Base-by-base conservation (phyloP, 2,329 filamentous ascomycete genomes). In the Aspergillus latus region DNA sequence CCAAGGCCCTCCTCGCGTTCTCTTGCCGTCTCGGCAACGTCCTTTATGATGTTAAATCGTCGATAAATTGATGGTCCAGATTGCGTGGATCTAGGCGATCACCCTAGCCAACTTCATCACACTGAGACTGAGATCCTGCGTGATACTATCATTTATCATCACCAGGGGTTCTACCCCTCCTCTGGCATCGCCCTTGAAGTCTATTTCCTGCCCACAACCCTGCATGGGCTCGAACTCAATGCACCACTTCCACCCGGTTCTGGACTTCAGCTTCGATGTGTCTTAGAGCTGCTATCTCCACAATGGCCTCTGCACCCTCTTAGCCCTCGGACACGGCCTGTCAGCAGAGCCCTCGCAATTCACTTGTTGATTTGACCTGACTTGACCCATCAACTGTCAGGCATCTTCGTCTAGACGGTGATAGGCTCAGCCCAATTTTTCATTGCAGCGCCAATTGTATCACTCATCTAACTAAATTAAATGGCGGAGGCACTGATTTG, bases 11-110 rank as follows among this genome's bases (percentile, higher is more conserved):
- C 36, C 48, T 40, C 26, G 39, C 29, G 30, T 45, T 44, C 30
- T 44, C 13, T 52, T 45, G 32, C 49, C 30, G 49, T 28, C 49
- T 45, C 42, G 40, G 49, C 42, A 45, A 37, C 30, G 40, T 32
- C 29, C 40, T 29, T n/a, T 36, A 11, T 30, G n/a, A 34, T n/a
- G 16, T 15, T 34, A 5, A 26, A 13, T 45, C 13, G 30, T 45
- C 30, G 21, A 16, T 11, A 32, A 15, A 28, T n/a, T 10, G 11
- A 36, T 37, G 21, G 9, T 32, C 32, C 13, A 52, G 50, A 52
- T 47, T 52, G 50, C 50, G 43, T 52, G 50, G 43, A 52, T 46
- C 50, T 13, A 47, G 44, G 42, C 49, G 49, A 52, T 52, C 49
- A 40, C 49, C 29, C 50, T 52, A 46, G 34, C 42, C n/a, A 39